phyloP scores from a whole-genome alignment of 2,329 filamentous ascomycete genomes.

The Colletotrichum karsti region DNA sequence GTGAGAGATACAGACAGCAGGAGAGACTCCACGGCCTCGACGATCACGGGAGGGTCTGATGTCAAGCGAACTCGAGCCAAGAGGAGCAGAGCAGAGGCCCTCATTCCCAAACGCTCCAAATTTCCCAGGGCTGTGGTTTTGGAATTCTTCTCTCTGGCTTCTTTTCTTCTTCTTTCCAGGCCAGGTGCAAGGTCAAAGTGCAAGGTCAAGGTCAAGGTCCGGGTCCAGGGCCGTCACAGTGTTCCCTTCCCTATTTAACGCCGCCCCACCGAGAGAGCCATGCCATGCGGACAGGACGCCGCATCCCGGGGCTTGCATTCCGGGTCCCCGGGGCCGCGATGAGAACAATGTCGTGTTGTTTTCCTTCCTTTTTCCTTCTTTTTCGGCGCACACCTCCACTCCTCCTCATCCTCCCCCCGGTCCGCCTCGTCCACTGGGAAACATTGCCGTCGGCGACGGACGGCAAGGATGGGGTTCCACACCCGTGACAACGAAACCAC shows the following conservation, averaged over 20 bases:
- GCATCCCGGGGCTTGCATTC: slow-evolving; percentile 17
- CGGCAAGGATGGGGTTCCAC: slow-evolving; percentile 2
- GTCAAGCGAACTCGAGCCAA: neutral
- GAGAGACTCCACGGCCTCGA: neutral
- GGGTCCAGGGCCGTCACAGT: neutral
- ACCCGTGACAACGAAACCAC: neutral
- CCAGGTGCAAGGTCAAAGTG: neutral
- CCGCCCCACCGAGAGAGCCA: neutral
- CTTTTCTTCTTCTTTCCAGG: neutral
- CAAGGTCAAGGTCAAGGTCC: neutral
- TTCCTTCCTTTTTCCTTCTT: neutral
- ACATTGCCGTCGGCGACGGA: slow-evolving; percentile 8
- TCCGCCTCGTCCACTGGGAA: slow-evolving; percentile 20
- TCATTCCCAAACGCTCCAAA: slow-evolving; percentile 23
- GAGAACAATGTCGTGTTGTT: neutral
- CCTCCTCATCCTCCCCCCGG: neutral
- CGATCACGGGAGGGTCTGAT: neutral
- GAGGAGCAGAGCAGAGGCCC: neutral
- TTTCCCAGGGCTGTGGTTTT: slow-evolving; percentile 28
- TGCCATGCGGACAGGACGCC: neutral
- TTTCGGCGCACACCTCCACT: neutral
- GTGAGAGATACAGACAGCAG: neutral
- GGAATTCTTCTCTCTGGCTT: slow-evolving; percentile 9
- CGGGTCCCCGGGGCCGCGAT: slow-evolving; percentile 14
- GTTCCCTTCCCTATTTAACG: neutral